Base-by-base conservation (phyloP, 345 rosid genomes). In the Populus ilicifolia region DNA sequence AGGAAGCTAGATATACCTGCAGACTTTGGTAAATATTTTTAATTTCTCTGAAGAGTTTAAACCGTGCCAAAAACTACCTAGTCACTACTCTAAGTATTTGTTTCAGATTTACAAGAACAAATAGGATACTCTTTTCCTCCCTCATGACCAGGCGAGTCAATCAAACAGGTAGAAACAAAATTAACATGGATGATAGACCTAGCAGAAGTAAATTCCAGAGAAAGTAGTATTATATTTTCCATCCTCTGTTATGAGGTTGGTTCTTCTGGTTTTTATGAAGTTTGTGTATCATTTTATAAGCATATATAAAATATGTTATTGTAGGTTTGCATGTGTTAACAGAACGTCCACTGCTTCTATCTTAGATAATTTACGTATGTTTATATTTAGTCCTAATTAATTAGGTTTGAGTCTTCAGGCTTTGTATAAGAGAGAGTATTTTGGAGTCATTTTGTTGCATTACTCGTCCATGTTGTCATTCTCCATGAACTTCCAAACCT, bases 1-100 rank as follows among this genome's bases (percentile, higher is more conserved):
- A 90, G 80, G 92, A 83, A 30, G n/a, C n/a, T n/a, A n/a, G 92
- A 92, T 38, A 88, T 94, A 93, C 90, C 88, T 11, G 85, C 97
- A 16, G 90, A 81, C 73, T 91, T 94, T 23, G 92, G 88, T 33
- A 92, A 92, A 84, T 90, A 88, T 67, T 82, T 33, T 33, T 33
- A 33, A 4, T 33, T 33, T 33, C 43, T 54, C 43, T 20, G 65
- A 72, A 13, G 92, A 75, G 0, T 83, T 88, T 63, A 93, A 88
- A 76, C 44, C 56, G 41, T 92, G 96, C 86, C 82, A 85, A 79
- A 73, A 43, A 0, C 71, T 94, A 36, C 96, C 93, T 35, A 35
- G 46, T 21, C 84, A 25, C 30, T 91, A 94, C 78, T 88, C 93
- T 0, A 90, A 86, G 82, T 97, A 94, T 70, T 73, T 94, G 80